A percentile compares a stretch with the other conserved stretches of the same genome.
Conservation (phyloP, 345 rosid genomes). For the Acer campestre region DNA sequence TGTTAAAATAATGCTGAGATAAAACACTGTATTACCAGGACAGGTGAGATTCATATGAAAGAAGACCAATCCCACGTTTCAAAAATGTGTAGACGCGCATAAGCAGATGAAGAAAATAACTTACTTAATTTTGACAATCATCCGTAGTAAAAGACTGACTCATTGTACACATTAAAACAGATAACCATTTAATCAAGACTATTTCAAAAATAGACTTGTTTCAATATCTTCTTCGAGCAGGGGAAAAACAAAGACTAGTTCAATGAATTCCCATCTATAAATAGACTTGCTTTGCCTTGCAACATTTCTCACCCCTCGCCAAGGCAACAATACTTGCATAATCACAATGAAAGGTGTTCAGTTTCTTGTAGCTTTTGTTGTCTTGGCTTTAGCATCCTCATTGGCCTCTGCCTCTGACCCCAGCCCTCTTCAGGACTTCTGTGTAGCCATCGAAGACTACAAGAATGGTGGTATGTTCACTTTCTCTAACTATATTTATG, state of each 20-base stretch:
- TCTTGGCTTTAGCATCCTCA: conserved; percentile 13
- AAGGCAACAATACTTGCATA: background rate
- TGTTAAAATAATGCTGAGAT: no score
- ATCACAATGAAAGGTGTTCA: conserved; percentile 16
- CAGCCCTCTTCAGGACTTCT: conserved; percentile 34
- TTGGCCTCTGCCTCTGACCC: conserved; percentile 30
- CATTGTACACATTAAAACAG: background rate
- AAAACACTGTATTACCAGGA: no score
- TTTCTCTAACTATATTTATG: background rate
- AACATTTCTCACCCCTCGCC: background rate
- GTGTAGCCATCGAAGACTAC: conserved; percentile 25
- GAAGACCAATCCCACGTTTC: no score
- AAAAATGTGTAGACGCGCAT: no score
- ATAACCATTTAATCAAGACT: no score
- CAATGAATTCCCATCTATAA: background rate
- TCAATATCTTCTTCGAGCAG: background rate
- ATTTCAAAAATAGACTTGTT: background rate
- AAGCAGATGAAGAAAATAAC: no score
- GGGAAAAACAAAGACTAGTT: background rate
- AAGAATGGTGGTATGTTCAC: conserved; percentile 5
- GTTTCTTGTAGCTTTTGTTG: background rate
- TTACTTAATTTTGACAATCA: no score
- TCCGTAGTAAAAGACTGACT: background rate
- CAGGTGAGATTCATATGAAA: no score
- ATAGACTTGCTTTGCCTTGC: background rate